Conservation (phyloP, 371 early-diverging fungal genomes). For the Mortierella sp. region DNA sequence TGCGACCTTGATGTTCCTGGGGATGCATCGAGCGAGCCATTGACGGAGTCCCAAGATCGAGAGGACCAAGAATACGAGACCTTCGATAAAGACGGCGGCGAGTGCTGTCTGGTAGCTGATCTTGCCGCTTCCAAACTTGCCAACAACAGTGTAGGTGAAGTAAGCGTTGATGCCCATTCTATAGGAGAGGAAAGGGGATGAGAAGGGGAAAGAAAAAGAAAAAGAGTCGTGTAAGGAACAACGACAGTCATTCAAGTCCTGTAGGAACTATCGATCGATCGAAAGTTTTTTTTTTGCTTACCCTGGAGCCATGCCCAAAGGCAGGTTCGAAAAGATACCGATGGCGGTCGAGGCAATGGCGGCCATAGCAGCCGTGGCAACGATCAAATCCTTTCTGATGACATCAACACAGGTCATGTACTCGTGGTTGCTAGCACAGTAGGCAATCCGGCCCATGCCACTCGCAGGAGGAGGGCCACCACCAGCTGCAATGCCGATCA, state of each 20-base stretch:
- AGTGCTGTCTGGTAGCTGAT: conserved; percentile 73
- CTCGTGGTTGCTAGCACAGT: conserved; percentile 57
- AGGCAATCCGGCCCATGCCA: conserved; percentile 47
- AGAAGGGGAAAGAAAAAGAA: too few relatives aligned
- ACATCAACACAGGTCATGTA: conserved; percentile 71
- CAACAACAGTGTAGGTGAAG: conserved; percentile 83
- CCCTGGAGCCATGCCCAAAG: conserved; percentile 83
- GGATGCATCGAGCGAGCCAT: conserved; percentile 79
- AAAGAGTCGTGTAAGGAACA: neutral
- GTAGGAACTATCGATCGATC: neutral
- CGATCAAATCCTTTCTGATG: conserved; percentile 75
- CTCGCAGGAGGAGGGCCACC: conserved; percentile 57
- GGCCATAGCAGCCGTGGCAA: conserved; percentile 75
- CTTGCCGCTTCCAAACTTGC: conserved; percentile 79
- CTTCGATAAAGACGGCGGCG: conserved; percentile 84
- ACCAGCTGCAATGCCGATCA: conserved; percentile 56
- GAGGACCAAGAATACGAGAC: conserved; percentile 77
- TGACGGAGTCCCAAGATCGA: conserved; percentile 82
- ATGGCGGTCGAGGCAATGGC: conserved; percentile 73
- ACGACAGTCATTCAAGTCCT: neutral
- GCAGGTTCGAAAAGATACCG: conserved; percentile 78
- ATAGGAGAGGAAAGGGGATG: too few relatives aligned
- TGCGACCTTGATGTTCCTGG: conserved; percentile 77
- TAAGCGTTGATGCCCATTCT: conserved; percentile 85
- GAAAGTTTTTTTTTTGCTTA: conserved; percentile 11